These are phyloP conservation scores for Didymosphaeria variabile DNA, from an alignment of 2,329 filamentous ascomycete species.

Conservation along the genomic window DNA sequence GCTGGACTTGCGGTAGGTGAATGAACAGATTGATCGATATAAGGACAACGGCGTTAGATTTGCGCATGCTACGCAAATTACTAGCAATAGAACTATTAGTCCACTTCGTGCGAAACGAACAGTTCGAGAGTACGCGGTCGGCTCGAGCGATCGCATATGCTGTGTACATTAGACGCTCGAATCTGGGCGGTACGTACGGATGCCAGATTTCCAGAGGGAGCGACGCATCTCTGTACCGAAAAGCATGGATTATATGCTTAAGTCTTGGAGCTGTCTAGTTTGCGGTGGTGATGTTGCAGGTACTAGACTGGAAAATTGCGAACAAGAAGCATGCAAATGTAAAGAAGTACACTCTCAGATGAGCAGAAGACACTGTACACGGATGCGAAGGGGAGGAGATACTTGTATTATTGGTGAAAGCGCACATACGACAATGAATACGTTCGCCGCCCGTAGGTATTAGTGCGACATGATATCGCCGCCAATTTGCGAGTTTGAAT, in stretches of 20 bases:
- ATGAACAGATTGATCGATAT: neutral
- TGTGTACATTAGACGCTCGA: conserved; percentile 14
- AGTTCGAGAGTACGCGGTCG: neutral
- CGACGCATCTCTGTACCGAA: conserved; percentile 12
- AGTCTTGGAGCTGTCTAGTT: conserved; percentile 10
- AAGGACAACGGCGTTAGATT: neutral
- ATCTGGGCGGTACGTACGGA: conserved; percentile 8
- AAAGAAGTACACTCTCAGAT: neutral
- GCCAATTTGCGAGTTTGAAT: too few relatives aligned
- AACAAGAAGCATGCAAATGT: neutral
- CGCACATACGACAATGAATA: too few relatives aligned
- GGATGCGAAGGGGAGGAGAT: neutral
- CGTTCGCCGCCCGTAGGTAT: too few relatives aligned
- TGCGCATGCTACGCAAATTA: neutral
- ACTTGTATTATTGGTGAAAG: neutral
- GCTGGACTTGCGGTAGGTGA: neutral
- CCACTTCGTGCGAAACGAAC: neutral
- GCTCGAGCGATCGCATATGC: conserved; percentile 12
- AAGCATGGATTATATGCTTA: conserved; percentile 13
- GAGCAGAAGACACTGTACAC: neutral
- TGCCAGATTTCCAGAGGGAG: conserved; percentile 13
- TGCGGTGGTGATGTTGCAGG: conserved; percentile 5
- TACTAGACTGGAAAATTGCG: neutral
- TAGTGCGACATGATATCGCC: too few relatives aligned
- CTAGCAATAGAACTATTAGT: neutral